phyloP scores from a whole-genome alignment of 2,329 filamentous ascomycete genomes.

The Monilinia vaccinii-corymbosi region DNA sequence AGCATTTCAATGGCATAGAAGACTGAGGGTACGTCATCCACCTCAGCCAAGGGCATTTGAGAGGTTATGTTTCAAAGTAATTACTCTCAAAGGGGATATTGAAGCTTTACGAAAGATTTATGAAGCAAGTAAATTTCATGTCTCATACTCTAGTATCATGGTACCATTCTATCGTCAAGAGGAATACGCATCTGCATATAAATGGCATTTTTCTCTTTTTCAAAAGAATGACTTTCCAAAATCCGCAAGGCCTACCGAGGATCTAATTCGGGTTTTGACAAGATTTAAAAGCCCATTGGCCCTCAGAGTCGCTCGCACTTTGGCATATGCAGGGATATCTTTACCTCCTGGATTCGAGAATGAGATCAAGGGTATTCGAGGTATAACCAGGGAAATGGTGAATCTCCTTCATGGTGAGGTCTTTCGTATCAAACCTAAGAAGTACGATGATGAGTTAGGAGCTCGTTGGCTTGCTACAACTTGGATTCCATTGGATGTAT shows the following conservation, averaged over 20 bases:
- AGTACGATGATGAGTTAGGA: constrained; percentile 59
- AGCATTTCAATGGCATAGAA: constrained; percentile 25
- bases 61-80: constrained; percentile 28
- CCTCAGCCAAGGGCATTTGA: constrained; percentile 31
- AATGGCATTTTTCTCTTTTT: constrained; percentile 39
- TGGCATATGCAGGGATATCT: constrained; percentile 22
- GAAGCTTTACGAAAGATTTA: constrained; percentile 36
- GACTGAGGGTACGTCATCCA: constrained; percentile 20
- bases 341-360: constrained; percentile 14
- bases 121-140: constrained; percentile 29
- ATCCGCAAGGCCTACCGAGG: constrained; percentile 31
- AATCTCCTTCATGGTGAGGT: constrained; percentile 27
- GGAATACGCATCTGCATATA: constrained; percentile 32
- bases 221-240: constrained; percentile 34
- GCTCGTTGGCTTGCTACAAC: constrained; percentile 75
- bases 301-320: constrained; percentile 18
- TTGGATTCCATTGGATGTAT: constrained; percentile 62
- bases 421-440: constrained; percentile 32
- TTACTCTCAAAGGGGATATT: constrained; percentile 23
- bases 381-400: constrained; percentile 28
- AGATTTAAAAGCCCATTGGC: constrained; percentile 27
- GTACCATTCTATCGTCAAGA: constrained; percentile 32
- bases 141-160: constrained; percentile 37
- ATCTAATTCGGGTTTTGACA: constrained; percentile 33
- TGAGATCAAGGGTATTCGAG: constrained; percentile 11